Evolutionary conservation across 805 yeast genomes (phyloP), one percentile per base, ranked within the genome.

Genomic region (Pichia exigua): DNA sequence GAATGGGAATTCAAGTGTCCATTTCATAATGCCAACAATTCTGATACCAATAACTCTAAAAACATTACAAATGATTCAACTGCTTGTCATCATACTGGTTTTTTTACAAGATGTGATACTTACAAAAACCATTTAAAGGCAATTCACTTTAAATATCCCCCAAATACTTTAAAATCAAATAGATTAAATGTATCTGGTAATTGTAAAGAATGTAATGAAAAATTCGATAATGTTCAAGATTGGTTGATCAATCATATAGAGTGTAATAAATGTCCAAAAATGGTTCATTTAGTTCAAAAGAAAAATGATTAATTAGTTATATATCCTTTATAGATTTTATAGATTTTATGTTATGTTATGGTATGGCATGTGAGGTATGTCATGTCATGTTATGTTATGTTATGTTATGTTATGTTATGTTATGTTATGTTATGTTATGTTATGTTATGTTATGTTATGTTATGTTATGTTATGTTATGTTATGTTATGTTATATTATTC

Each of bases 101-200:
- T 86, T 30, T 90, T 90, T 61, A 82, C 90, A 13, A 75, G 97
- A 47, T 86, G 96, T 65, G 97, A 90, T 64, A 90, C 97, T 5
- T 90, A 81, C 70, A 90, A 90, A 63, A 90, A 90, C 68, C 97
- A 90, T 68, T 73, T 90, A 55, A 87, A 87, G 65, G 95, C 96
- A 2, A 76, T 90, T 55, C 97, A 90, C 64, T 90, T 90, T 65
- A 85, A 80, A 57, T 90, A 90, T 66, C 97, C 97, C 6, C 77
- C 77, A 41, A 96, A 96, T 8, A 89, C 96, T 4, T 80, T 83
- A 63, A 88, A 89, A 67, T 82, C 79, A 54, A 85, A 87, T 60
- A 76, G 97, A 56, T 66, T 69, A 21, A 76, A 78, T 48, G 87
- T 83, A 42, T 66, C 74, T 21, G 97, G 97, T 9, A 73, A 72